Conservation (phyloP, 345 rosid genomes). For the Arabis alpina region DNA sequence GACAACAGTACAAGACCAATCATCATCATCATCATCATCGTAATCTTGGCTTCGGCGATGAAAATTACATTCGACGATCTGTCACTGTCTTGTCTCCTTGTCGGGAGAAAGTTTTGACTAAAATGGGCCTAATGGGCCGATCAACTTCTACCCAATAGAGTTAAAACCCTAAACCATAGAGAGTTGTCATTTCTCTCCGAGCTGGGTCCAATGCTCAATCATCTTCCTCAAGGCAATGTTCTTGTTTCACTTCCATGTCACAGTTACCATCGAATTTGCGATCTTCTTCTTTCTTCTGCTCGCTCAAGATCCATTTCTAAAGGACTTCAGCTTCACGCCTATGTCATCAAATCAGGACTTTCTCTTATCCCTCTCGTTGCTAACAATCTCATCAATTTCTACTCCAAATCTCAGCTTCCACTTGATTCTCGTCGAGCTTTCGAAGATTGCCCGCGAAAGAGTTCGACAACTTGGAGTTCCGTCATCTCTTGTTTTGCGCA, state of each 20-base stretch:
- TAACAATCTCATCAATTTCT: slow-evolving; percentile 84
- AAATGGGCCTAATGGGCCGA: slow-evolving; percentile 8
- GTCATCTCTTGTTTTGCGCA: slow-evolving; percentile 78
- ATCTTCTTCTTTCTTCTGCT: slow-evolving; percentile 65
- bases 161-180: slow-evolving; percentile 7
- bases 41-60: too few relatives aligned
- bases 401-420: slow-evolving; percentile 81
- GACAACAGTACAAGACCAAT: too few relatives aligned
- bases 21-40: too few relatives aligned
- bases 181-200: background rate
- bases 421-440: slow-evolving; percentile 58
- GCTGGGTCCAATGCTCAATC: slow-evolving; percentile 17
- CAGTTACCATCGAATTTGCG: slow-evolving; percentile 54
- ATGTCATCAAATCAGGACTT: slow-evolving; percentile 68
- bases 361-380: slow-evolving; percentile 67
- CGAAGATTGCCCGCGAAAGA: slow-evolving; percentile 53
- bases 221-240: background rate
- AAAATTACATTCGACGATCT: too few relatives aligned
- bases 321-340: slow-evolving; percentile 83
- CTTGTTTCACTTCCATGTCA: slow-evolving; percentile 39
- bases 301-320: slow-evolving; percentile 53
- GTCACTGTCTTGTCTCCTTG: too few relatives aligned
- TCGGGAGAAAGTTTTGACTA: background rate
- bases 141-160: background rate
- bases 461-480: slow-evolving; percentile 90